Evolutionary conservation across 371 early-diverging fungal genomes (phyloP).

Genomic region (Circinella umbellata): DNA sequence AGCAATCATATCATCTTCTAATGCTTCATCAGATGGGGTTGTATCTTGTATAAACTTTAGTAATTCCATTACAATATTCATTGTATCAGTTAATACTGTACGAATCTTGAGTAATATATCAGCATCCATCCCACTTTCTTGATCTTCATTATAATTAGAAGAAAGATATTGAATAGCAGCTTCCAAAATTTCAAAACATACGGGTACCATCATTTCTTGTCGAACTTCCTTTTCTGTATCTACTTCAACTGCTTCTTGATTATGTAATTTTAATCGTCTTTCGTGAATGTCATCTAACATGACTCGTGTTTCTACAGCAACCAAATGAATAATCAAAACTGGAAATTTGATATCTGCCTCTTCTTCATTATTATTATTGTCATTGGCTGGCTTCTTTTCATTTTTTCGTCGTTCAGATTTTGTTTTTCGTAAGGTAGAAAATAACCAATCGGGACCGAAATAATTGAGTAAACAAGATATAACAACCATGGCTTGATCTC

Average conservation of each 20-base stretch:
- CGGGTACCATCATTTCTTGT: conserved; percentile 46
- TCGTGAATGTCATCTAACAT: conserved; percentile 55
- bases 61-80: conserved; percentile 50
- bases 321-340: conserved; percentile 48
- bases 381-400: conserved; percentile 22
- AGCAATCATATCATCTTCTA: conserved; percentile 40
- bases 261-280: conserved; percentile 25
- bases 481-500: conserved; percentile 40
- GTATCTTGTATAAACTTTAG: conserved; percentile 43
- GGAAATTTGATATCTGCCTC: conserved; percentile 43
- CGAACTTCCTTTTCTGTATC: conserved; percentile 26
- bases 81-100: conserved; percentile 41
- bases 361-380: not conserved
- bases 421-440: conserved; percentile 36
- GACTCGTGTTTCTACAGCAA: conserved; percentile 56
- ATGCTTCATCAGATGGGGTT: conserved; percentile 23
- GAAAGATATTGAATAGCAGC: conserved; percentile 45
- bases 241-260: conserved; percentile 19
- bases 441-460: conserved; percentile 53
- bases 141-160: conserved; percentile 27
- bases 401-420: conserved; percentile 19
- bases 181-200: conserved; percentile 54
- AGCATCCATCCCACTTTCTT: conserved; percentile 41
- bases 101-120: conserved; percentile 48
- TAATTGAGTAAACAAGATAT: conserved; percentile 36